phyloP scores from a whole-genome alignment of 2,329 filamentous ascomycete genomes.

The Colletotrichum agaves region DNA sequence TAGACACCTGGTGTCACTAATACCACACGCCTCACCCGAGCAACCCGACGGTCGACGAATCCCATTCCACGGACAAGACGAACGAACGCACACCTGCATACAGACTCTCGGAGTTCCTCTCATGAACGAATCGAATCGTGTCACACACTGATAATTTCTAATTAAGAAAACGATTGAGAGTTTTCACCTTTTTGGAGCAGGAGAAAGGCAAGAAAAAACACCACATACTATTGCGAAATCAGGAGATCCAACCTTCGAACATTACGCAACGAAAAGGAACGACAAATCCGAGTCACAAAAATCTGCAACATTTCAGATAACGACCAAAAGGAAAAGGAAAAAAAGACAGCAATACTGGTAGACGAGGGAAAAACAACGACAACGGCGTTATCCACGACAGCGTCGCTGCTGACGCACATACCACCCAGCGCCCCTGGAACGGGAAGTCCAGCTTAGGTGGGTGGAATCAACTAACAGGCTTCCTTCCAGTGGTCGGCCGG shows the following conservation, averaged over 20 bases:
- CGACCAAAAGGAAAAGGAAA: not conserved
- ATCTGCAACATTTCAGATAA: slow-evolving; percentile 15
- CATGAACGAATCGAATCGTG: slow-evolving; percentile 22
- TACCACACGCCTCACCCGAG: slow-evolving; percentile 19
- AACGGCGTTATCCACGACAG: slow-evolving; percentile 20
- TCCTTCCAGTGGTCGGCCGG: slow-evolving; percentile 20
- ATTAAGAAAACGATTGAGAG: slow-evolving; percentile 14
- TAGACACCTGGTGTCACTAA: slow-evolving; percentile 10
- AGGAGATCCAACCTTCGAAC: not conserved
- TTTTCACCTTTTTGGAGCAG: too few relatives aligned
- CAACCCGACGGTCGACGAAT: slow-evolving; percentile 17
- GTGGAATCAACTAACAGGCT: slow-evolving; percentile 28
- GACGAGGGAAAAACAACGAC: slow-evolving; percentile 19
- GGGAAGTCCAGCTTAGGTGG: slow-evolving; percentile 8
- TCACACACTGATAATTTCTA: slow-evolving; percentile 25
- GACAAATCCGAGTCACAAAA: slow-evolving; percentile 7
- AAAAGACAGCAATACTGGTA: slow-evolving; percentile 1
- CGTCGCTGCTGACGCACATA: slow-evolving; percentile 27
- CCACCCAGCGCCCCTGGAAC: slow-evolving; percentile 13
- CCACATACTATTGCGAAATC: not conserved
- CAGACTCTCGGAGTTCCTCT: slow-evolving; percentile 9
- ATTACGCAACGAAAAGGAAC: slow-evolving; percentile 6
- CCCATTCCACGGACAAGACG: slow-evolving; percentile 5
- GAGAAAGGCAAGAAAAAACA: not conserved
- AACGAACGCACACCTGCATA: slow-evolving; percentile 7